phyloP scores from a whole-genome alignment of 2,329 filamentous ascomycete genomes.

The Colletotrichum endophyticum region DNA sequence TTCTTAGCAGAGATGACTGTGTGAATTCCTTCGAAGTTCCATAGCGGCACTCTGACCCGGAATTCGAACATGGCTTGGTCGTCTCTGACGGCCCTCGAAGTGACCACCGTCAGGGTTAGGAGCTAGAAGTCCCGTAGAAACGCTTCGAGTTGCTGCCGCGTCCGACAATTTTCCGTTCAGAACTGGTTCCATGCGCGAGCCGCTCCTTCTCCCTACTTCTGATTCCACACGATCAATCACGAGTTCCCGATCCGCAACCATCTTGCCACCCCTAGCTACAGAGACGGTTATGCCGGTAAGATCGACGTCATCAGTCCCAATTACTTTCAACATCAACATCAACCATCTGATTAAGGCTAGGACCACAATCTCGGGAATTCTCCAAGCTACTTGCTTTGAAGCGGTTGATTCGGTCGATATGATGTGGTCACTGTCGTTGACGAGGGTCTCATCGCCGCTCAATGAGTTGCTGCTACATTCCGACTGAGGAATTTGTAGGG shows the following conservation, averaged over 20 bases:
- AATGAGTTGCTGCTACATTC: background rate
- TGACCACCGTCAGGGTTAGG: fast-evolving
- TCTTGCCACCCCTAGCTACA: fast-evolving
- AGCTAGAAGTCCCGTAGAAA: fast-evolving
- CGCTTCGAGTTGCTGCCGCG: fast-evolving
- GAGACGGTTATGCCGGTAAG: background rate
- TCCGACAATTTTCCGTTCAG: fast-evolving
- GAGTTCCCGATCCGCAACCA: fast-evolving
- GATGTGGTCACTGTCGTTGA: fast-evolving
- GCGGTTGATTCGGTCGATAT: fast-evolving
- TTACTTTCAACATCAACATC: background rate
- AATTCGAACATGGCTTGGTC: background rate
- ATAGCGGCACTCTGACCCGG: background rate
- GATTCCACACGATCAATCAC: fast-evolving
- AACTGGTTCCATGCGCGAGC: background rate
- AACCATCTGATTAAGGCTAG: background rate
- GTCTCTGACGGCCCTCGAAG: fast-evolving
- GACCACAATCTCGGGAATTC: background rate
- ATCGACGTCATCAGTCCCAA: fast-evolving
- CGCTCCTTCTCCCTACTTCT: too few relatives aligned
- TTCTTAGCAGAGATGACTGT: too few relatives aligned
- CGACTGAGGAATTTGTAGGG: fast-evolving
- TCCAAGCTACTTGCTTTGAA: background rate
- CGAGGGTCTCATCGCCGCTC: background rate
- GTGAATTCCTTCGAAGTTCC: background rate